Base-by-base conservation (phyloP, 345 rosid genomes). In the Populus davidiana region DNA sequence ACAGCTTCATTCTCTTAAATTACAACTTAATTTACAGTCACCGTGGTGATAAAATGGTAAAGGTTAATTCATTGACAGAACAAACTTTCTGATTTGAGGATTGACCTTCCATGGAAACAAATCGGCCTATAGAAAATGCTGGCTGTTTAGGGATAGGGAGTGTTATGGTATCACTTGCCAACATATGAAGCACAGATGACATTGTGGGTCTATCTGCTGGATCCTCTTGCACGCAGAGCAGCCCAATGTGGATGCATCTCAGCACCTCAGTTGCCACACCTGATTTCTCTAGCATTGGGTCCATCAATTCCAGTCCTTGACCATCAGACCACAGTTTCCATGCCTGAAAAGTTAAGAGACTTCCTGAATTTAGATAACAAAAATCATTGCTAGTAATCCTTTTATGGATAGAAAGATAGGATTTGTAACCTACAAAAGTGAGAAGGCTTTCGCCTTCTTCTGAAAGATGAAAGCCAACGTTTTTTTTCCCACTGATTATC, bases 401-500 rank as follows among this genome's bases (percentile, higher is more conserved):
- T 20, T n/a, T 18, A 0, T 52, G 10, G 59, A 18, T 8, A 33
- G 14, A 33, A 1, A 38, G 7, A 20, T 31, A 56, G 23, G 50
- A 29, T 29, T 38, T 49, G 72, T 65, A 44, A 33, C 62, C 27
- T 70, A 77, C 75, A 16, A 20, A 77, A 25, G 70, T 43, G 43
- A 70, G 49, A 23, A 77, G 70, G 56, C 69, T 59, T 70, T 41
- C 78, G 16, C 84, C 81, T 6, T 71, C 41, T 64, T 75, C 76
- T 1, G 33, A 63, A n/a, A 81, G 76, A 21, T 78, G 70, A 74
- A 88, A 83, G 11, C 83, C 71, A 16, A 13, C 71, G 65, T 85
- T 89, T 64, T 33, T 84, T 66, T 50, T 82, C 12, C 86, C 86
- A 14, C 82, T 84, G 36, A 87, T 78, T 8, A 89, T 83, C 69